Base-by-base conservation (phyloP, 83 land plant genomes). In the Diphasiastrum complanatum region DNA sequence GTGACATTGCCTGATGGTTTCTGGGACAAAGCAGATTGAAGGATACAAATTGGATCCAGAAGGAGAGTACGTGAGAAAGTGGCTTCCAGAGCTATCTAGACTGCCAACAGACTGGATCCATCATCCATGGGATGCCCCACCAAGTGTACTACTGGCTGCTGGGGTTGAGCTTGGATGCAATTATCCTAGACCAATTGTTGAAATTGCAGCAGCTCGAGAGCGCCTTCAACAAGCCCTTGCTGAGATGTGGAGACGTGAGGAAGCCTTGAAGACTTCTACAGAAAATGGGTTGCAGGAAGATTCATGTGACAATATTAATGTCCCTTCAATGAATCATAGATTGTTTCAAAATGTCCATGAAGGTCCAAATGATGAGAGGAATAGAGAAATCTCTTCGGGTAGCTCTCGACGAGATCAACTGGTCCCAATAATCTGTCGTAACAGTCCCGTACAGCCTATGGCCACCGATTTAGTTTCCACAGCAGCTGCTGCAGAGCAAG, bases 71-170 rank as follows among this genome's bases (percentile, higher is more conserved):
- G 52, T 49, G 52, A 16, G 52, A 20, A 49, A 22, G 18, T 49
- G 52, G 52, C 23, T 49, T 8, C 52, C 52, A n/a, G 52, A 49
- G 52, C 52, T 20, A n/a, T 49, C 52, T 6, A 16, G 52, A 22
- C 26, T 50, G 1, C 53, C 53, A 16, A 50, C 52, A 49, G 1
- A 50, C 11, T 19, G 53, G 53, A 50, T 1, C 12, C 53, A 50
- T 41, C 45, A 41, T 41, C 45, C 45, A 41, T 41, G 45, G 45
- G 45, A 41, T 41, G 45, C 45, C 45, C 45, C 45, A 0, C 1
- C 45, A 14, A 1, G 12, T 14, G 1, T 41, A 14, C 45, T 41
- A 14, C 45, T 14, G 0, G 12, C 45, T 41, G 45, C 45, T 14
- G 45, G 1, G n/a, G 45, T 41, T 41, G 45, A 41, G 45, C 45